Percentiles rank a stretch among this genome's conserved stretches.
Conservation (phyloP, 2,329 filamentous ascomycete genomes). For the Aspergillus sp. region DNA sequence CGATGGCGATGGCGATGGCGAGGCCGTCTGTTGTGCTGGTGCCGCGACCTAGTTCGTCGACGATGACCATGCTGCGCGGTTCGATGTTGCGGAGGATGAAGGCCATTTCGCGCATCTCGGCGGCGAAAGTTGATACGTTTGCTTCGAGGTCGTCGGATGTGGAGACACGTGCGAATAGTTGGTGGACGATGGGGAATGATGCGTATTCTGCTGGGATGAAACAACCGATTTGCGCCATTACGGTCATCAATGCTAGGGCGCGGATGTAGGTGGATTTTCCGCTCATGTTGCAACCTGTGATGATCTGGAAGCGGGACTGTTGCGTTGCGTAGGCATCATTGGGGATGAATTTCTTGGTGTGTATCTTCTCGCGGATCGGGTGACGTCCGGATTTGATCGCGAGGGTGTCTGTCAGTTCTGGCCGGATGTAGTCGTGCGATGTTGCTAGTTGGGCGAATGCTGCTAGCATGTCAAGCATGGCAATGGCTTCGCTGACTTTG, state of each 20-base stretch:
- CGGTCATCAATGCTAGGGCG: slow-evolving; percentile 75
- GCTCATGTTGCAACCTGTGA: slow-evolving; percentile 98
- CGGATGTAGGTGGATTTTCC: slow-evolving; percentile 96
- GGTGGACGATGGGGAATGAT: slow-evolving; percentile 74
- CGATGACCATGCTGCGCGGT: slow-evolving; percentile 72
- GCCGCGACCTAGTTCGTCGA: slow-evolving; percentile 89
- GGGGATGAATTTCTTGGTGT: slow-evolving; percentile 70
- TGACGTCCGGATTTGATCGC: slow-evolving; percentile 75
- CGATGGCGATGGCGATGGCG: slow-evolving; percentile 84
- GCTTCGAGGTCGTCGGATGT: slow-evolving; percentile 85
- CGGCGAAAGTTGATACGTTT: slow-evolving; percentile 89
- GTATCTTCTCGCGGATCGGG: slow-evolving; percentile 74
- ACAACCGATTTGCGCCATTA: slow-evolving; percentile 92
- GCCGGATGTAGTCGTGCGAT: slow-evolving; percentile 66
- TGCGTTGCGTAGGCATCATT: slow-evolving; percentile 87
- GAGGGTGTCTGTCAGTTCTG: slow-evolving; percentile 67
- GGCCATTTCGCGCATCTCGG: slow-evolving; percentile 94
- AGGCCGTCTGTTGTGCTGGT: slow-evolving; percentile 88
- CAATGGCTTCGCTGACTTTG: slow-evolving; percentile 81
- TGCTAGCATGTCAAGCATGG: slow-evolving; percentile 80
- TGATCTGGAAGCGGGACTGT: slow-evolving; percentile 82
- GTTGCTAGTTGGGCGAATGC: slow-evolving; percentile 75
- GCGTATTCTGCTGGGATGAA: slow-evolving; percentile 88
- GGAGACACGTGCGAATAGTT: slow-evolving; percentile 84
- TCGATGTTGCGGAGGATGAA: slow-evolving; percentile 88